Evolutionary conservation across 805 yeast species (phyloP).

Genomic region (Wickerhamomyces bisporus): DNA sequence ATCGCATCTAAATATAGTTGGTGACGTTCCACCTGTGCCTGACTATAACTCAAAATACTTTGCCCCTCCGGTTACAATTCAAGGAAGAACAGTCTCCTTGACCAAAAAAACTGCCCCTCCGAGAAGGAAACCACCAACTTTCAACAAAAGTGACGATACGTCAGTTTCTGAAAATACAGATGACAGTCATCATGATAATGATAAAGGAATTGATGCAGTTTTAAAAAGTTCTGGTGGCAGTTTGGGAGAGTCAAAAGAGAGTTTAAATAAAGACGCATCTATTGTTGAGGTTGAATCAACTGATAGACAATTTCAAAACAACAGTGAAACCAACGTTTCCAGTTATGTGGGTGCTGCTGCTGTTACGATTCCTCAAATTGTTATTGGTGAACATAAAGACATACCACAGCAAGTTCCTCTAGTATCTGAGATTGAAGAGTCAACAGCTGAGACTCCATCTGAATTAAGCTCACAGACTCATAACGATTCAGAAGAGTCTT

Average conservation of each 20-base stretch:
- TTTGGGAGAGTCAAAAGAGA: too few species aligned
- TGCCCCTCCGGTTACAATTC: slow-evolving; percentile 25
- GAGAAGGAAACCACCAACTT: slow-evolving; percentile 19
- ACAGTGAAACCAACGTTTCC: neutral
- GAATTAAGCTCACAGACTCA: too few species aligned
- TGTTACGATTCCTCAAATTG: neutral
- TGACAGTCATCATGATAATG: neutral
- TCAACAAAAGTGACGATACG: neutral
- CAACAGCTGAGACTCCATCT: neutral
- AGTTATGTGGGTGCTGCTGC: too few species aligned
- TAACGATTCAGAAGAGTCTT: too few species aligned
- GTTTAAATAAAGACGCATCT: too few species aligned
- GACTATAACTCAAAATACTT: slow-evolving; percentile 19
- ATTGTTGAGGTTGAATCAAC: too few species aligned
- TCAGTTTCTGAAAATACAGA: neutral
- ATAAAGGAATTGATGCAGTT: too few species aligned
- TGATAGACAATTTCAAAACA: too few species aligned
- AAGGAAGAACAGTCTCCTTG: slow-evolving; percentile 21
- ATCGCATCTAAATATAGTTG: slow-evolving; percentile 11
- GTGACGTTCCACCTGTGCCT: slow-evolving; percentile 22
- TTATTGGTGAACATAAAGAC: neutral
- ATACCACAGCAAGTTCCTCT: neutral
- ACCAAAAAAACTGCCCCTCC: slow-evolving; percentile 15
- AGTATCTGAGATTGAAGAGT: neutral
- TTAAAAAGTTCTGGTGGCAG: too few species aligned